Conservation (phyloP, 768 basidiomycete species). For the Suillus luteus region DNA sequence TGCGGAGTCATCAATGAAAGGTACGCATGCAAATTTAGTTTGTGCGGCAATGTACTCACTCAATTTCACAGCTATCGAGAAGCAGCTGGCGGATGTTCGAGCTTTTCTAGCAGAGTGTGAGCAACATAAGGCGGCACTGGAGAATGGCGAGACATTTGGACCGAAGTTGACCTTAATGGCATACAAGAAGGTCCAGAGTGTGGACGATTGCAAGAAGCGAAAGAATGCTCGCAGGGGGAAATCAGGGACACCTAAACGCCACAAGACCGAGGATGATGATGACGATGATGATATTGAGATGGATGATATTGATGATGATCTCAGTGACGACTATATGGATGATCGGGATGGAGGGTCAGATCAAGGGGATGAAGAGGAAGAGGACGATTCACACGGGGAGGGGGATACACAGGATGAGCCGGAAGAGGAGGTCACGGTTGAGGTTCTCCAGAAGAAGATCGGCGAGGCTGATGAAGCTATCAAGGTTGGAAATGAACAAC, state of each 20-base stretch:
- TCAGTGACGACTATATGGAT: conserved; percentile 19
- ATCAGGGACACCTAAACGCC: conserved; percentile 47
- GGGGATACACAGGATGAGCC: conserved; percentile 26
- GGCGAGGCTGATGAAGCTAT: conserved; percentile 42
- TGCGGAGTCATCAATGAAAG: conserved; percentile 43
- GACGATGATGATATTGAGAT: conserved; percentile 39
- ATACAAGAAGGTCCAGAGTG: conserved; percentile 23
- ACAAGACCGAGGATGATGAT: conserved; percentile 32
- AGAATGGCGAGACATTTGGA: conserved; percentile 45
- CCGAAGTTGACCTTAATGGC: conserved; percentile 39
- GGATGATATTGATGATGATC: conserved; percentile 25
- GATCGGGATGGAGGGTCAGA: conserved; percentile 5
- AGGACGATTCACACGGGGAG: conserved; percentile 20
- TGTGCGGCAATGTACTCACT: not conserved
- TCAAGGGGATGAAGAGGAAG: conserved; percentile 15
- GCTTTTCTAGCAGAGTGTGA: conserved; percentile 42
- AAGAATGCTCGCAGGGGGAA: conserved; percentile 46
- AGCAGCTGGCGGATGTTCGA: conserved; percentile 41
- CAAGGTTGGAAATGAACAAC: conserved; percentile 40
- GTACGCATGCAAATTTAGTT: conserved; percentile 30
- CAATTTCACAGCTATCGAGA: conserved; percentile 38
- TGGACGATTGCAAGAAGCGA: conserved; percentile 51
- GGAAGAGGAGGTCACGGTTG: conserved; percentile 47
- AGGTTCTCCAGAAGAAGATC: conserved; percentile 47
- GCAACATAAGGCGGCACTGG: conserved; percentile 48